phyloP scores from a whole-genome alignment of 345 rosid genomes.

The Firmiana major region DNA sequence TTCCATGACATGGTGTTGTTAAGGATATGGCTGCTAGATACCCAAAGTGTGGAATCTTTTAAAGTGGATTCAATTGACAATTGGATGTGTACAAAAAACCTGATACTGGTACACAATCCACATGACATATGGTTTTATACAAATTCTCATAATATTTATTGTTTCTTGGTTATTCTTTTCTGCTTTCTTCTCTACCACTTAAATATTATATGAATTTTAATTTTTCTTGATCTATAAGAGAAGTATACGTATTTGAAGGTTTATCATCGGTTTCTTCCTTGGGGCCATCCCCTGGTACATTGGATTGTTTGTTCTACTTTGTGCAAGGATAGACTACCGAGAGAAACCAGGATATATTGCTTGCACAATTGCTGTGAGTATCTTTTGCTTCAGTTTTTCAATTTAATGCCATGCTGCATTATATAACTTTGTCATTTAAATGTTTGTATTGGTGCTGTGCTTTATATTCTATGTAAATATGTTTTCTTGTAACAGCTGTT shows the following conservation, averaged over 20 bases:
- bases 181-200: background rate
- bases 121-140: background rate
- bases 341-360: conserved; percentile 95
- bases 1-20: background rate
- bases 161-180: background rate
- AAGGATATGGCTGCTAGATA: background rate
- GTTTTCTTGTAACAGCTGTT: background rate
- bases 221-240: conserved; percentile 14
- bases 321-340: conserved; percentile 64
- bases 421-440: background rate
- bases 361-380: conserved; percentile 25
- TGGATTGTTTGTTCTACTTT: conserved; percentile 57
- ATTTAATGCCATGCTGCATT: background rate
- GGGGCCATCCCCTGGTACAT: conserved; percentile 87
- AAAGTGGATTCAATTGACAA: background rate
- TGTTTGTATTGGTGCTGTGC: background rate
- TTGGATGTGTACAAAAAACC: background rate
- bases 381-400: background rate
- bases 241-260: conserved; percentile 40
- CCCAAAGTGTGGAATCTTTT: background rate
- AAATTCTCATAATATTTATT: background rate
- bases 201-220: background rate
- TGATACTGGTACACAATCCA: background rate
- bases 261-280: conserved; percentile 79
- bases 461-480: conserved; percentile 61